Percentiles rank a stretch among this genome's conserved stretches.
phyloP scores from a whole-genome alignment of 305 asterid species.

The Plantago coronopus region DNA sequence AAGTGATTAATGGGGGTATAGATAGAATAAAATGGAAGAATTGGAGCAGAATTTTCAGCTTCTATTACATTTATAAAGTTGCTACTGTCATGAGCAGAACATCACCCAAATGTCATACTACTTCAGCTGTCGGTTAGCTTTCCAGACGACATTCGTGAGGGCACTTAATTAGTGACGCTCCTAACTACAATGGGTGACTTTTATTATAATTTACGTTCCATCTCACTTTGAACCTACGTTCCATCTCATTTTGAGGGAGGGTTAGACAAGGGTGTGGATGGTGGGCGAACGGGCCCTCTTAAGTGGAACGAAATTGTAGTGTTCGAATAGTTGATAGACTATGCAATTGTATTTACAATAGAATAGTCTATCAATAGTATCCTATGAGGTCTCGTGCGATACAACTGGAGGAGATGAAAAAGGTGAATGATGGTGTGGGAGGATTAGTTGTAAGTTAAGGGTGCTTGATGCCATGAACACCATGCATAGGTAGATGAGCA shows the following conservation, averaged over 20 bases:
- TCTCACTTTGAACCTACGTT: constrained; percentile 47
- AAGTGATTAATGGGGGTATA: too few species aligned
- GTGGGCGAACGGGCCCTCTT: constrained; percentile 25
- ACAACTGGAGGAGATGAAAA: constrained; percentile 36
- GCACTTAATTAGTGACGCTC: not conserved
- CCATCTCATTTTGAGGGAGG: too few species aligned
- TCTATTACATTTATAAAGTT: too few species aligned
- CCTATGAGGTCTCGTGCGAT: constrained; percentile 30
- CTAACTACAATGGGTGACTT: constrained; percentile 15
- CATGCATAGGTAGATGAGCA: constrained; percentile 35
- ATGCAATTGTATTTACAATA: too few species aligned
- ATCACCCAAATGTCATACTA: not conserved
- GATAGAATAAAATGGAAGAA: too few species aligned
- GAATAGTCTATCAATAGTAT: too few species aligned
- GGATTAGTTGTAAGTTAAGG: constrained; percentile 23
- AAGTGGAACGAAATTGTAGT: constrained; percentile 24
- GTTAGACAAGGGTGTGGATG: constrained; percentile 24
- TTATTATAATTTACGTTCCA: constrained; percentile 35
- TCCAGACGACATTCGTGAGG: constrained; percentile 2
- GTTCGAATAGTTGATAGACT: too few species aligned
- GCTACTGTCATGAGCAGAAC: constrained; percentile 24
- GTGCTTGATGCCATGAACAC: constrained; percentile 29
- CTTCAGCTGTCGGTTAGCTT: constrained; percentile 1
- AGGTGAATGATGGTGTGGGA: constrained; percentile 31
- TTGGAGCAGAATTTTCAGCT: too few species aligned